These are phyloP conservation scores for Cyclocybe cylindracea DNA, from an alignment of 768 basidiomycete species.

Conservation along the genomic window DNA sequence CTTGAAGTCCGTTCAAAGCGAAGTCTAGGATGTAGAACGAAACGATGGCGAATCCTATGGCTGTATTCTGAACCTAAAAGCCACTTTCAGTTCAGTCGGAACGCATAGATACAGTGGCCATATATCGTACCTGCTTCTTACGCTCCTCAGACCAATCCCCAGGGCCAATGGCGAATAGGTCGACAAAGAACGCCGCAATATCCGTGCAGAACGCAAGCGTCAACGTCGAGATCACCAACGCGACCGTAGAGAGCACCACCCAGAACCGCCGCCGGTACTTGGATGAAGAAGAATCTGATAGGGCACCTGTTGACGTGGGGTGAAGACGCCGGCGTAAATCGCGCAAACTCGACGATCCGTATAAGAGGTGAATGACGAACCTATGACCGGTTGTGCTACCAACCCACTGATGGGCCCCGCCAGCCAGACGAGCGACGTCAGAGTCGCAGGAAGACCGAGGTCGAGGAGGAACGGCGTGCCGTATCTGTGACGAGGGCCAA, in stretches of 20 bases:
- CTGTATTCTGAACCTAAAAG: constrained; percentile 59
- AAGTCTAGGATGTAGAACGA: constrained; percentile 96
- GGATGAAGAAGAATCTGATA: constrained; percentile 92
- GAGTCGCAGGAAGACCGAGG: constrained; percentile 75
- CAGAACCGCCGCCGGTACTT: constrained; percentile 91
- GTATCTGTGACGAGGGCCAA: constrained; percentile 56
- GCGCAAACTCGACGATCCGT: constrained; percentile 16
- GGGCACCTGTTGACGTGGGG: constrained; percentile 59
- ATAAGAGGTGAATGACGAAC: constrained; percentile 42
- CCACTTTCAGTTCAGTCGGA: background rate
- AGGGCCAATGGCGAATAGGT: constrained; percentile 69
- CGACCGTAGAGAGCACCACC: constrained; percentile 85
- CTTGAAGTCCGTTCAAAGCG: constrained; percentile 94
- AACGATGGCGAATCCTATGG: constrained; percentile 84
- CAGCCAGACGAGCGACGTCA: constrained; percentile 94
- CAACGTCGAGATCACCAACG: constrained; percentile 77
- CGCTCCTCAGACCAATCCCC: constrained; percentile 89
- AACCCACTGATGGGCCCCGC: constrained; percentile 95
- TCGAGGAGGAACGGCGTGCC: constrained; percentile 90
- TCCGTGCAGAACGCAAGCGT: constrained; percentile 82
- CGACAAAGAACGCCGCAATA: constrained; percentile 73
- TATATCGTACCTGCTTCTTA: constrained; percentile 52
- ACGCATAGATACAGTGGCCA: background rate
- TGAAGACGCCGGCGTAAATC: constrained; percentile 27
- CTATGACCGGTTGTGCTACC: constrained; percentile 96